Evolutionary conservation across 1,284 basidiomycete species (phyloP), one percentile per base, ranked within the genome.

Genomic region (Cutaneotrichosporon mucoides): DNA sequence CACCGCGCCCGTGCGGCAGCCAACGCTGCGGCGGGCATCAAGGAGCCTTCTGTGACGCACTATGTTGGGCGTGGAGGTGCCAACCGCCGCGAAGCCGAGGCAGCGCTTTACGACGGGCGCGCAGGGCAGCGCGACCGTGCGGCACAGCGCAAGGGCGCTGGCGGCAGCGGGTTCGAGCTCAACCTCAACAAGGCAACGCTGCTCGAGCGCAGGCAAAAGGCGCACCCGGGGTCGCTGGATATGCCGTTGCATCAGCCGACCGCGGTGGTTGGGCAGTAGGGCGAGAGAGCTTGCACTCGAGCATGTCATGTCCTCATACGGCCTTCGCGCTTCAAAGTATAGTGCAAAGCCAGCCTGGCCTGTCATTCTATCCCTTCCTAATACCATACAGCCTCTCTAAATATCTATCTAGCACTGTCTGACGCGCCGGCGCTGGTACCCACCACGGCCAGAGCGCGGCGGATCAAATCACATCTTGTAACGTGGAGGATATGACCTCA

Each of bases 181-280:
- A 88, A 92, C 71, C 80, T 96, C 55, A 84, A 88, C 67, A 86
- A 84, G 57, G 90, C 93, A 42, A 95, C 92, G 5, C 76, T 96
- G 1, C 81, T 96, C 2, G 90, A 89, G 2, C 62, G 80, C 60
- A 65, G 80, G 41, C 50, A 59, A 33, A 55, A 59, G 53, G 50
- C 44, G 36, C 49, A 44, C 45, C n/a, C 44, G 12, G 44, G 35
- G 10, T 36, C 35, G 42, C 45, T n/a, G 11, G 37, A 24, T 33
- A 36, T 41, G 38, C 46, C 54, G 15, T 41, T 55, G 46, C 45
- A 45, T 2, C 46, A 50, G 48, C 8, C 9, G 38, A 40, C 38
- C 8, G 46, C 55, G 3, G 48, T 56, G 35, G 41, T 49, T 41
- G 55, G 55, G n/a, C 48, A 56, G 41, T 54, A 54, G 53, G 24